Percentiles rank a stretch among this genome's conserved stretches.
Evolutionary conservation across 2,329 filamentous ascomycete species (phyloP).

Genomic region (Trichoderma cornu-damae): DNA sequence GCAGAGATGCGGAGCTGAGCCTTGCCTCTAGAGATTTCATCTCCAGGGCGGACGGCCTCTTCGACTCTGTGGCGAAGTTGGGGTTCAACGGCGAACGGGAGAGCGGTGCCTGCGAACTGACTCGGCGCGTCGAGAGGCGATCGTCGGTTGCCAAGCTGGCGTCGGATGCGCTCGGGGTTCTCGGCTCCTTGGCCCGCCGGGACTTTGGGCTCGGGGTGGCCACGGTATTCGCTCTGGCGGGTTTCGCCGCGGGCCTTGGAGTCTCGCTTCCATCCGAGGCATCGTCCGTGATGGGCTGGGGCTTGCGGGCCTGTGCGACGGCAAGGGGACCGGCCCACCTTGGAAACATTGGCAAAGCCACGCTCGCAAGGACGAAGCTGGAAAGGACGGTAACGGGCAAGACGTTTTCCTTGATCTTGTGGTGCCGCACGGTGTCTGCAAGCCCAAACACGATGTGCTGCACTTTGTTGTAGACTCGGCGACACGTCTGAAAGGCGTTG

Average conservation of each 20-base stretch:
- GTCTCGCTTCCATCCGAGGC: slow-evolving; percentile 34
- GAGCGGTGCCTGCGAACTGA: slow-evolving; percentile 22
- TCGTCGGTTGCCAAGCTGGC: slow-evolving; percentile 29
- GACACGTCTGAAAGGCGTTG: slow-evolving; percentile 74
- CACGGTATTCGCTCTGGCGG: slow-evolving; percentile 71
- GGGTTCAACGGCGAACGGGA: slow-evolving; percentile 25
- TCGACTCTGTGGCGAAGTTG: slow-evolving; percentile 35
- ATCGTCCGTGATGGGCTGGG: slow-evolving; percentile 42
- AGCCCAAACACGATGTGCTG: slow-evolving; percentile 82
- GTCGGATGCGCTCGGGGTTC: slow-evolving; percentile 43
- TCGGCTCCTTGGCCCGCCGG: slow-evolving; percentile 43
- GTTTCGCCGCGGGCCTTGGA: slow-evolving; percentile 57
- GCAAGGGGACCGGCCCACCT: slow-evolving; percentile 74
- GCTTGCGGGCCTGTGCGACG: slow-evolving; percentile 74
- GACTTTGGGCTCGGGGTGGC: slow-evolving; percentile 46
- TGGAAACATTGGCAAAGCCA: slow-evolving; percentile 71
- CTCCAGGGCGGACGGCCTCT: slow-evolving; percentile 48
- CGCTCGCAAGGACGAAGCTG: slow-evolving; percentile 71
- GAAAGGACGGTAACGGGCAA: slow-evolving; percentile 75
- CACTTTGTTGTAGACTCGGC: slow-evolving; percentile 80
- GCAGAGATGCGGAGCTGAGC: slow-evolving; percentile 63
- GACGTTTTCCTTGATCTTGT: slow-evolving; percentile 77
- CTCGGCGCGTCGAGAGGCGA: slow-evolving; percentile 28
- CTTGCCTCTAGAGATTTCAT: slow-evolving; percentile 53
- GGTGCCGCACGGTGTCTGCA: slow-evolving; percentile 60